These are phyloP conservation scores for Mesembryanthemum crystallinum DNA, from an alignment of 148 eudicot genomes.

Conservation along the genomic window DNA sequence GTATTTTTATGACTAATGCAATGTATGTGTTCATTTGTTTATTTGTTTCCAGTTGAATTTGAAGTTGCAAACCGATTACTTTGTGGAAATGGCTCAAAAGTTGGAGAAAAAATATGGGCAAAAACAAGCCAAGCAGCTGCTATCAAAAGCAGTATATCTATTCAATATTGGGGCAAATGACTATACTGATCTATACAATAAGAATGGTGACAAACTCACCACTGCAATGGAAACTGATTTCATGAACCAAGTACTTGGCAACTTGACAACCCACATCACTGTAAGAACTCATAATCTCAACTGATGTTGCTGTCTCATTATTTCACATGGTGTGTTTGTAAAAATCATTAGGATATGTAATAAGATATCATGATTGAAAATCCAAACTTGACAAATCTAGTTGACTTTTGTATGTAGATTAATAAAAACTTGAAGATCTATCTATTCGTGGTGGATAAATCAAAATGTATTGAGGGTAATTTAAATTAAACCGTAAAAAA, in stretches of 20 bases:
- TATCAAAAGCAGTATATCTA: slow-evolving; percentile 18
- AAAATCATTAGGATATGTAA: no score
- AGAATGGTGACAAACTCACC: neutral
- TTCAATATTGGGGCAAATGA: slow-evolving; percentile 34
- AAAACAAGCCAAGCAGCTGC: slow-evolving; percentile 14
- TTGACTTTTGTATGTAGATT: no score
- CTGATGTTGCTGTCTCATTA: neutral
- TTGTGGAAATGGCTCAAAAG: slow-evolving; percentile 21
- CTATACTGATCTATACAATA: neutral
- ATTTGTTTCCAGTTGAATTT: slow-evolving; percentile 20
- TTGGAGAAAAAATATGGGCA: slow-evolving; percentile 21
- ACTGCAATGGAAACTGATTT: slow-evolving; percentile 9
- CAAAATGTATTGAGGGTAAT: no score
- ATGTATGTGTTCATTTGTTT: neutral
- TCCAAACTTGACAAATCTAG: no score
- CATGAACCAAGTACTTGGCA: slow-evolving; percentile 29
- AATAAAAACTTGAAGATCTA: no score
- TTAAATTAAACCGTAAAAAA: no score
- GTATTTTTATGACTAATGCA: no score
- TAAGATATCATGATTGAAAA: no score
- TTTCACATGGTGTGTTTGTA: no score
- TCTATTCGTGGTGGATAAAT: no score
- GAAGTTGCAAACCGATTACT: slow-evolving; percentile 21
- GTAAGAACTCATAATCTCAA: neutral
- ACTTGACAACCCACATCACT: slow-evolving; percentile 27